Evolutionary conservation across 108 stramenopile genomes (phyloP).

Genomic region (Cylindrotheca closterium): DNA sequence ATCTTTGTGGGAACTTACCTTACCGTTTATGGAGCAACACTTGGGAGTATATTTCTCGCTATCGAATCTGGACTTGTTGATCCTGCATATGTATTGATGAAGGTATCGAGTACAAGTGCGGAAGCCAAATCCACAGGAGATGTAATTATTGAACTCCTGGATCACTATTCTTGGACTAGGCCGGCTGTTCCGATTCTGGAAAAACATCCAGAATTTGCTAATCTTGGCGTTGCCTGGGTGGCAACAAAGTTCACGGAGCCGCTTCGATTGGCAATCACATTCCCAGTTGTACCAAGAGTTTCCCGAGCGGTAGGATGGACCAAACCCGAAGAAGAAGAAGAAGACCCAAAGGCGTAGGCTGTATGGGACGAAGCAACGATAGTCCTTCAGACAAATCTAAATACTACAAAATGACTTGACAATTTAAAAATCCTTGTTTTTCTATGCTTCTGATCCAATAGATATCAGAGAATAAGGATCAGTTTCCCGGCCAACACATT

Average conservation of each 20-base stretch:
- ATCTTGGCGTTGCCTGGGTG: slow-evolving; percentile 93
- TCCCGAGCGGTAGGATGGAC: slow-evolving; percentile 33
- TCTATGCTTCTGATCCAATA: too few relatives aligned
- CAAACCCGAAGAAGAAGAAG: background rate
- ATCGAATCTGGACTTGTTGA: slow-evolving; percentile 76
- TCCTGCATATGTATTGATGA: slow-evolving; percentile 55
- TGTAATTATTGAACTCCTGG: slow-evolving; percentile 58
- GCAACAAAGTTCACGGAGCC: slow-evolving; percentile 94
- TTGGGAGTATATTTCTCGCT: slow-evolving; percentile 53
- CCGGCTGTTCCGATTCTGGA: slow-evolving; percentile 57
- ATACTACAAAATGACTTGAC: too few relatives aligned
- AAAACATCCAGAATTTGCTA: slow-evolving; percentile 77
- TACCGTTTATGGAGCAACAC: slow-evolving; percentile 56
- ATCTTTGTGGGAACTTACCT: slow-evolving; percentile 75
- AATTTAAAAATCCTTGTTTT: too few relatives aligned
- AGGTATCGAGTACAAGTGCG: slow-evolving; percentile 45
- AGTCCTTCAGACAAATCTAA: too few relatives aligned
- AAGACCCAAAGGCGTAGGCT: background rate
- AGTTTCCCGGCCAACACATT: too few relatives aligned
- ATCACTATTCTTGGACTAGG: slow-evolving; percentile 62
- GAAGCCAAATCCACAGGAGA: slow-evolving; percentile 52
- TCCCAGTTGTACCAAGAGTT: slow-evolving; percentile 75
- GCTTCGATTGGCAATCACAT: slow-evolving; percentile 65
- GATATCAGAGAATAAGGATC: too few relatives aligned
- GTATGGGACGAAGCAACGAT: background rate